These are phyloP conservation scores for Kodamaea fukazawae DNA, from an alignment of 805 yeast genomes.

Conservation along the genomic window DNA sequence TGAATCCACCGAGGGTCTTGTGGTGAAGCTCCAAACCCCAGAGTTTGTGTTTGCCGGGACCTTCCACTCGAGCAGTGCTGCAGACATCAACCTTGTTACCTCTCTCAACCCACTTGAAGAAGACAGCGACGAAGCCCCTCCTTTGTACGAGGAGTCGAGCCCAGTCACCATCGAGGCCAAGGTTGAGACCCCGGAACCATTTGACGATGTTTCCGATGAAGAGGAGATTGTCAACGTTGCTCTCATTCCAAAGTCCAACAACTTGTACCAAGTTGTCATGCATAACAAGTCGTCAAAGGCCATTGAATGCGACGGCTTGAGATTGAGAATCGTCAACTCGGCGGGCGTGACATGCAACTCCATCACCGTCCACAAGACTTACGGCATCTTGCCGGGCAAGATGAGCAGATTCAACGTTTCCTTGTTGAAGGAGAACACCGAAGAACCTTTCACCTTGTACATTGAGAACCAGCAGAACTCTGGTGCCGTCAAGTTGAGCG, in stretches of 20 bases:
- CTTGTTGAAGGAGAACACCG: conserved; percentile 29
- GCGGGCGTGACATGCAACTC: conserved; percentile 25
- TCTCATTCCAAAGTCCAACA: conserved; percentile 29
- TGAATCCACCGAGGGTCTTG: conserved; percentile 14
- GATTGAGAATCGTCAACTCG: conserved; percentile 29
- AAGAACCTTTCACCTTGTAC: conserved; percentile 31
- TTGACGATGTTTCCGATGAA: background rate
- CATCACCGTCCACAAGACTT: conserved; percentile 28
- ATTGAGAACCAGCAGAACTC: conserved; percentile 19
- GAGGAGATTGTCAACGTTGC: conserved; percentile 17
- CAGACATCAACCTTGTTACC: conserved; percentile 5
- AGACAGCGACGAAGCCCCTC: background rate
- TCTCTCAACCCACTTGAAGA: conserved; percentile 2
- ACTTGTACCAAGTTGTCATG: conserved; percentile 31
- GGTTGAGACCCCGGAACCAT: background rate
- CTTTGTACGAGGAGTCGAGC: conserved; percentile 2
- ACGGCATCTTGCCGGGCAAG: conserved; percentile 31
- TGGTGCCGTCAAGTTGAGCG: conserved; percentile 22
- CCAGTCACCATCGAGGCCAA: background rate
- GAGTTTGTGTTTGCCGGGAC: conserved; percentile 18
- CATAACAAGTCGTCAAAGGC: conserved; percentile 24
- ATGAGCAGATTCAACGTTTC: conserved; percentile 33
- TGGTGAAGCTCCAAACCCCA: conserved; percentile 18
- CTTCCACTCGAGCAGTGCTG: conserved; percentile 6
- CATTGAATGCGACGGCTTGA: conserved; percentile 31